Percentiles rank a stretch among this genome's conserved stretches.
Evolutionary conservation across 139 green algal species (phyloP).

Genomic region (Limnomonas spitsbergensis): DNA sequence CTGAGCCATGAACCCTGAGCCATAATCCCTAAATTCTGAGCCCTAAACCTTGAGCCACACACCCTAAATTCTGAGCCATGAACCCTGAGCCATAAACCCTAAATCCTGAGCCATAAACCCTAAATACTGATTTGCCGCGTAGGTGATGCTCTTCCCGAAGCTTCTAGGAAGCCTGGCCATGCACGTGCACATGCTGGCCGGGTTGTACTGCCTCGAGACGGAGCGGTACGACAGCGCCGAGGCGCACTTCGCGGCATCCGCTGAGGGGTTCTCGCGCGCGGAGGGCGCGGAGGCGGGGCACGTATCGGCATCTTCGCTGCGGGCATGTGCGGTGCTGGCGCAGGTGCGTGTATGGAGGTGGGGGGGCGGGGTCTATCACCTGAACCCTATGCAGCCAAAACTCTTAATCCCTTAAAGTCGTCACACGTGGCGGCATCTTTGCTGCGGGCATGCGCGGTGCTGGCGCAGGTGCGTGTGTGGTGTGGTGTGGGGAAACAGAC

Average conservation of each 20-base stretch:
- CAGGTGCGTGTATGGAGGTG: background rate
- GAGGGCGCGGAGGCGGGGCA: background rate
- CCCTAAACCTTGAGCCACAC: too few species aligned
- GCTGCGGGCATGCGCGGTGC: background rate
- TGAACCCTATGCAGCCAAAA: too few species aligned
- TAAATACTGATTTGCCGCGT: too few species aligned
- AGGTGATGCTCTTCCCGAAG: background rate
- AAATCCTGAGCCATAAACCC: too few species aligned
- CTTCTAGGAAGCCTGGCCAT: background rate
- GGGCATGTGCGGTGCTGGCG: background rate
- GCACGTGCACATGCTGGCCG: background rate
- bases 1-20: too few species aligned
- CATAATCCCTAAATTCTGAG: too few species aligned
- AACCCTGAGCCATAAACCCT: too few species aligned
- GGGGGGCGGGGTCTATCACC: too few species aligned
- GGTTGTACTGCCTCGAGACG: background rate
- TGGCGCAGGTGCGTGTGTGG: background rate
- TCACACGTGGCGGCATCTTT: background rate
- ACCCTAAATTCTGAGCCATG: too few species aligned
- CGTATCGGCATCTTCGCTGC: background rate
- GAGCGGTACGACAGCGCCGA: background rate
- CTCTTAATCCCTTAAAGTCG: too few species aligned
- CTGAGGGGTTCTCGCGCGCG: background rate
- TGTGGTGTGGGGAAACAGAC: too few species aligned
- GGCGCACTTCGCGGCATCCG: background rate